Evolutionary conservation across 176 grass and related monocot genomes (phyloP), one percentile per base, ranked within the genome.

Genomic region (Phragmites australis): DNA sequence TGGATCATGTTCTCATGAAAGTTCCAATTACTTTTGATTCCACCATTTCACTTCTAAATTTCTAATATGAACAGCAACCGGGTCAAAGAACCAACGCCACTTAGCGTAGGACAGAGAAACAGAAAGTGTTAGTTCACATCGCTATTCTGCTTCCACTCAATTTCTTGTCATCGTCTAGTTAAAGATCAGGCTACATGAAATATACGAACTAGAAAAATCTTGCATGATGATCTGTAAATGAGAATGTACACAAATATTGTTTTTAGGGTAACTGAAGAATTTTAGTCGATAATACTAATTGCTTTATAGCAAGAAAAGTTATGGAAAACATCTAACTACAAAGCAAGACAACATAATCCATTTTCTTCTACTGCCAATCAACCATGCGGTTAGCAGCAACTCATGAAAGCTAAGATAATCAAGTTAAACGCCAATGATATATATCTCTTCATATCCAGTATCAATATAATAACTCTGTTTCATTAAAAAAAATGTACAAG

Each of bases 331-430:
- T 49, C 8, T 47, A 59, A 16, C 6, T 70, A 46, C 18, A 57
- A 5, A 2, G 18, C 6, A 57, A 69, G 40, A 49, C 17, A 50
- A 22, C 6, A 51, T 0, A 65, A 77, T 43, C 40, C 6, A 52
- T 65, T 63, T 47, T 63, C 6, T 44, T 56, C n/a, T 79, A 71
- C 68, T 72, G 42, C 41, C 37, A 60, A 31, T 70, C 10, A 64
- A 47, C 19, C 13, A 31, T 77, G 18, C 75, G 49, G 9, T 31
- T 30, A 59, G 46, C 4, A 39, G 27, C 1, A 68, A 26, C 41
- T 46, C 65, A 52, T 50, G 4, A 62, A 70, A 50, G 19, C 66
- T 61, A 58, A 19, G 5, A 18, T 52, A 4, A 8, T 16, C 30
- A 72, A 25, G 68, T 72, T 50, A 82, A 65, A 66, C 18, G 5